A percentile compares a stretch with the other conserved stretches of the same genome.
Evolutionary conservation across 148 eudicot genomes (phyloP).

Genomic region (Dysphania ambrosioides): DNA sequence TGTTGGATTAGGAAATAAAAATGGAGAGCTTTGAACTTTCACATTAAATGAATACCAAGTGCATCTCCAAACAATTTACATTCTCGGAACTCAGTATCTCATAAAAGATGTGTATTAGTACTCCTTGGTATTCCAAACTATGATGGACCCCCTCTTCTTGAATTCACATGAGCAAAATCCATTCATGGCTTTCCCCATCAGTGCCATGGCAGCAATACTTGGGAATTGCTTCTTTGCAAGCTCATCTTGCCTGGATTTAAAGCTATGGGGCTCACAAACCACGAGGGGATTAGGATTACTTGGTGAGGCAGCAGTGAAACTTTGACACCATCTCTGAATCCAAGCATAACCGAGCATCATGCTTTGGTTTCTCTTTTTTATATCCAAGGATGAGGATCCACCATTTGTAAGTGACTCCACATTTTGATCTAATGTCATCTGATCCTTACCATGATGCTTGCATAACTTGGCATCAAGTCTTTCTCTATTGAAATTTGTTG

Average conservation of each 20-base stretch:
- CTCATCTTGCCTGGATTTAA: slow-evolving; percentile 44
- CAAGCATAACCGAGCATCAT: slow-evolving; percentile 49
- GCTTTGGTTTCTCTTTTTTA: slow-evolving; percentile 26
- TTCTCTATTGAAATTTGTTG: slow-evolving; percentile 20
- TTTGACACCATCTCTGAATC: slow-evolving; percentile 73
- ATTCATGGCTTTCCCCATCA: slow-evolving; percentile 74
- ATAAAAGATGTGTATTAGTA: slow-evolving; percentile 20
- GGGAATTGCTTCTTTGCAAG: slow-evolving; percentile 64
- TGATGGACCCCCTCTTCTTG: slow-evolving; percentile 54
- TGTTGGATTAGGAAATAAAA: neutral
- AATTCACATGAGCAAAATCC: slow-evolving; percentile 58
- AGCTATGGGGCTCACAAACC: slow-evolving; percentile 58
- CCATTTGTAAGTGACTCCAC: slow-evolving; percentile 13
- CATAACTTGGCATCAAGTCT: slow-evolving; percentile 22
- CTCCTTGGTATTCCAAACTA: slow-evolving; percentile 65
- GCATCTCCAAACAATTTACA: neutral
- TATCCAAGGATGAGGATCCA: slow-evolving; percentile 23
- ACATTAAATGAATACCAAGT: neutral
- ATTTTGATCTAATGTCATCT: slow-evolving; percentile 19
- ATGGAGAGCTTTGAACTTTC: neutral
- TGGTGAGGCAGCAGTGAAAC: slow-evolving; percentile 15
- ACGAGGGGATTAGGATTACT: slow-evolving; percentile 42
- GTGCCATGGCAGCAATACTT: slow-evolving; percentile 78
- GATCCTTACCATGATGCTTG: slow-evolving; percentile 30
- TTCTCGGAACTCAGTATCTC: neutral